phyloP scores from a whole-genome alignment of 1,139 yeast genomes.

The Candida sanyaensis region DNA sequence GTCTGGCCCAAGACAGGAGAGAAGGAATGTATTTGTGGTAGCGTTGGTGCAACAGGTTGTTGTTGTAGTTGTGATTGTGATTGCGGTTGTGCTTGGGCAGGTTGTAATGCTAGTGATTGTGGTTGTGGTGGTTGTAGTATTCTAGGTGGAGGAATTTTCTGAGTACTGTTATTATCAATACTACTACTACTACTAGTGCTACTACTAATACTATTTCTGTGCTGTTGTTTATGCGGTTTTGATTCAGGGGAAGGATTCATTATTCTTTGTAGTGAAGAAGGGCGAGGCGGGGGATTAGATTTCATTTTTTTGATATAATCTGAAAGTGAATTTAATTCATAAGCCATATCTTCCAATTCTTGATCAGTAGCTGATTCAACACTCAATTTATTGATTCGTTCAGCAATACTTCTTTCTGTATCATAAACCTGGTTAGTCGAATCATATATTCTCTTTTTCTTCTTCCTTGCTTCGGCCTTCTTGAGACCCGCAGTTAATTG shows the following conservation, averaged over 20 bases:
- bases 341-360: constrained; percentile 28
- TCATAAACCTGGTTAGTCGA: constrained; percentile 16
- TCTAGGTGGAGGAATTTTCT: not conserved
- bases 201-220: too few relatives aligned
- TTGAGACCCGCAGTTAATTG: constrained; percentile 37
- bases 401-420: constrained; percentile 15
- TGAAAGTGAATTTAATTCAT: constrained; percentile 33
- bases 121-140: not conserved
- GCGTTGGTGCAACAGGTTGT: not conserved
- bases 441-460: constrained; percentile 1
- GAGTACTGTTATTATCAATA: not conserved
- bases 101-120: not conserved
- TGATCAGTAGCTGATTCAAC: not conserved
- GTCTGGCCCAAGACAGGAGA: not conserved
- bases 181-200: too few relatives aligned
- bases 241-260: not conserved
- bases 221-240: not conserved
- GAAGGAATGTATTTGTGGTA: not conserved
- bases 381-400: not conserved
- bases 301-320: constrained; percentile 34
- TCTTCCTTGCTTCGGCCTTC: constrained; percentile 21
- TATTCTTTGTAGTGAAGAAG: not conserved
- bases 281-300: not conserved
- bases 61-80: too few relatives aligned
- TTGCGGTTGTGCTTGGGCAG: not conserved